Evolutionary conservation across 2,329 filamentous ascomycete genomes (phyloP).

Genomic region (Aspergillus nomiae): DNA sequence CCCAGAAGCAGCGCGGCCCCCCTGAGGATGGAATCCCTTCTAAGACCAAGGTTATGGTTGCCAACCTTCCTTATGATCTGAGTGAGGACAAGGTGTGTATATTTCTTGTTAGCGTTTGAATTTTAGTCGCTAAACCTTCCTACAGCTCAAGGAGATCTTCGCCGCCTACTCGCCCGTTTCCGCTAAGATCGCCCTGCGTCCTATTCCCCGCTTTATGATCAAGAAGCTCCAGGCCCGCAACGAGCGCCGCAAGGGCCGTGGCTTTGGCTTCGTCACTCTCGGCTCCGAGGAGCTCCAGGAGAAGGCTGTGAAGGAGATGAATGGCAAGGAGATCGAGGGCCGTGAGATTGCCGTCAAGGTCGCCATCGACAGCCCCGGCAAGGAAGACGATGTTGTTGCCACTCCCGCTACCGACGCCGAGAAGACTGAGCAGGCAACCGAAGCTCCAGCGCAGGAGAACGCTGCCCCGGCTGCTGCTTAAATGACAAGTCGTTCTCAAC

Average conservation of each 20-base stretch:
- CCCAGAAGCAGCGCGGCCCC: constrained; percentile 83
- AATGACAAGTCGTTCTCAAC: constrained; percentile 30
- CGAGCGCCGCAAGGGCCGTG: constrained; percentile 97
- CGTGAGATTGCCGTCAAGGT: constrained; percentile 99
- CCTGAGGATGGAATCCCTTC: constrained; percentile 96
- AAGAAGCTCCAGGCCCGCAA: constrained; percentile 99
- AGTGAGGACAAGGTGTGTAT: constrained; percentile 86
- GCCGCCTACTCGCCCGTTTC: constrained; percentile 86
- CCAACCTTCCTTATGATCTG: constrained; percentile 97
- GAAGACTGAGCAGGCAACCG: constrained; percentile 44
- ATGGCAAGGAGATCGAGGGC: constrained; percentile 98
- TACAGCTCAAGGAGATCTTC: constrained; percentile 95
- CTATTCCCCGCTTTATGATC: constrained; percentile 99
- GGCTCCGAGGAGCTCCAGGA: constrained; percentile 93
- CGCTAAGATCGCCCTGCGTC: constrained; percentile 97
- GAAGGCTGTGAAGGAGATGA: constrained; percentile 98
- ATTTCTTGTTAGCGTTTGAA: not conserved
- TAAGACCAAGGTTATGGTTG: constrained; percentile 99
- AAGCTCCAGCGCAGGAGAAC: constrained; percentile 45
- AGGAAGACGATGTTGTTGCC: constrained; percentile 78
- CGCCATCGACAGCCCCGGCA: constrained; percentile 98
- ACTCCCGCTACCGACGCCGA: constrained; percentile 29
- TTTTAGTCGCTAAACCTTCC: constrained; percentile 27
- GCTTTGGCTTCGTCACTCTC: constrained; percentile 97
- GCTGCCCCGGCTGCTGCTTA: constrained; percentile 42